Evolutionary conservation across 225 moss, liverwort and hornwort species (phyloP), one percentile per base, ranked within the genome.

Genomic region (Thuidium tamariscinum): DNA sequence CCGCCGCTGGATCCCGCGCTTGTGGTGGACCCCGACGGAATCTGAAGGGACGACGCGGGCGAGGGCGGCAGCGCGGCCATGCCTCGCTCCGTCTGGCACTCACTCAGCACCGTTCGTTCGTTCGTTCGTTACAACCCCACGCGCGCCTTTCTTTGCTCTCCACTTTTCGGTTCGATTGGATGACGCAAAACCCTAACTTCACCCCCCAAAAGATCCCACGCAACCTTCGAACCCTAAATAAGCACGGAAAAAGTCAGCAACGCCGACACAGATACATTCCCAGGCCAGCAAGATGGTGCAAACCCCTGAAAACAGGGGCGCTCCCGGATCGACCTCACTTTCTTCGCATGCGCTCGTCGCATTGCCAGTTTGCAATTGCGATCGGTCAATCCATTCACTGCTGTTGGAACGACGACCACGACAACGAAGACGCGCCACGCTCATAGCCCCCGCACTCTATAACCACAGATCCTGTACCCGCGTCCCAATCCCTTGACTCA

Each of bases 11-110:
- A 92, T 89, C 92, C 93, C 71, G 93, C 93, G 48, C 92, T 92
- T n/a, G 92, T 94, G 89, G 93, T 94, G 89, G 93, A 94, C 90
- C 93, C 93, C 83, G 93, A 92, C 71, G 93, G 93, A 83, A 94
- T 89, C 82, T 86, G 91, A 64, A 89, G 92, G 88, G 93, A 92
- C 88, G 93, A 93, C 90, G 88, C 92, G 60, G 93, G 92, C 66
- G 93, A 92, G 84, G 92, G 88, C 90, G 93, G 92, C 69, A 86
- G 80, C 90, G 92, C 91, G 92, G 93, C 93, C 93, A 93, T 93
- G 79, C 89, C 84, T 93, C 70, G 84, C 88, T 70, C n/a, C n/a
- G n/a, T n/a, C 26, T 80, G 86, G 86, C 80, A 55, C 77, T 63
- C 62, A 56, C 74, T n/a, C 81, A 81, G n/a, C 92, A 90, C 89